Evolutionary conservation across 805 yeast species (phyloP).

Genomic region (Ogataea corticis): DNA sequence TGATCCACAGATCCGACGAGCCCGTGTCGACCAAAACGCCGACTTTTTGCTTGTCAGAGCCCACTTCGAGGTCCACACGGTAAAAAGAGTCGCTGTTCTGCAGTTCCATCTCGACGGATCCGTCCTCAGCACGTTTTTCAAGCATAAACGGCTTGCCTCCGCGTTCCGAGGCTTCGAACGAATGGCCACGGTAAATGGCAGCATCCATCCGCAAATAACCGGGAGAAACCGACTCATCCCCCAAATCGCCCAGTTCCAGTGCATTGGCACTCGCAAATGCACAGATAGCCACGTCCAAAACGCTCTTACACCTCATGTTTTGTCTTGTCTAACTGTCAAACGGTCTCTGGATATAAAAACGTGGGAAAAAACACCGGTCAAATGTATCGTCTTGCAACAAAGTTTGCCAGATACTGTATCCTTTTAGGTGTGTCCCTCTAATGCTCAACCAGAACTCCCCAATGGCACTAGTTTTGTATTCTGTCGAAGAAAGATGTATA

Average conservation of each 20-base stretch:
- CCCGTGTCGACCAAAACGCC: constrained; percentile 72
- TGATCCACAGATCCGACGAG: constrained; percentile 72
- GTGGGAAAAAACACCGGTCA: no score
- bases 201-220: constrained; percentile 20
- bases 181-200: constrained; percentile 20
- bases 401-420: no score
- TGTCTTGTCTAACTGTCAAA: background rate
- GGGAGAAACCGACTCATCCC: background rate
- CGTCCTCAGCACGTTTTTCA: constrained; percentile 29
- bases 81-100: constrained; percentile 45
- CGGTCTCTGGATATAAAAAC: background rate
- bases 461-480: background rate
- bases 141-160: constrained; percentile 21
- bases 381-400: no score
- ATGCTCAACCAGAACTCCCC: background rate
- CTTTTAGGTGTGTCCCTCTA: no score
- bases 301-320: background rate
- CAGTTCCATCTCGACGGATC: constrained; percentile 34
- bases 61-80: constrained; percentile 47
- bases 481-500: background rate
- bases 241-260: background rate
- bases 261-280: background rate
- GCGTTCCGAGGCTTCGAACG: constrained; percentile 11
- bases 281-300: background rate
- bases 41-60: constrained; percentile 58